These are phyloP conservation scores for Trichoderma simmonsii DNA, from an alignment of 2,329 filamentous ascomycete genomes.

Conservation along the genomic window DNA sequence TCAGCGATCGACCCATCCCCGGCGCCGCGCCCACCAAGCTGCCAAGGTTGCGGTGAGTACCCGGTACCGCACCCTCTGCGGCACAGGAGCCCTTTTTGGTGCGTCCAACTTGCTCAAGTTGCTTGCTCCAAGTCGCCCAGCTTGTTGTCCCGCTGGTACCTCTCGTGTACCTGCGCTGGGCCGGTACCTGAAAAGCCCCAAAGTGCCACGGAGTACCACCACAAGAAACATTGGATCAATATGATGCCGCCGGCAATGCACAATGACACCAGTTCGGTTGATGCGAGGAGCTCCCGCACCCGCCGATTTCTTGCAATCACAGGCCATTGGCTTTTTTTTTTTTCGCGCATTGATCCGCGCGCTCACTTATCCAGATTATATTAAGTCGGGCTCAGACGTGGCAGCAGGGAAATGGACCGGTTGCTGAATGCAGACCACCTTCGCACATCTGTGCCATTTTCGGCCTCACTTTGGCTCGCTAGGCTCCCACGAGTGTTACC, in stretches of 20 bases:
- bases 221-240: slow-evolving; percentile 1
- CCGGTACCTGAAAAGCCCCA: background rate
- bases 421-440: background rate
- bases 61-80: background rate
- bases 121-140: background rate
- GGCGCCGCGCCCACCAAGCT: background rate
- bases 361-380: background rate
- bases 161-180: background rate
- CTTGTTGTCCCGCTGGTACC: background rate
- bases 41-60: background rate
- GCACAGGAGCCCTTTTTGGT: background rate
- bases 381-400: background rate
- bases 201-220: background rate
- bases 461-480: slow-evolving; percentile 1
- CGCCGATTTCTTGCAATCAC: background rate
- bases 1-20: background rate
- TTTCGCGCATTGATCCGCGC: background rate
- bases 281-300: background rate
- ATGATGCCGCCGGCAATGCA: background rate
- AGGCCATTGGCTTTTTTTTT: background rate
- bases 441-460: slow-evolving; percentile 14
- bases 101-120: background rate
- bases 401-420: background rate
- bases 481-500: slow-evolving; percentile 3
- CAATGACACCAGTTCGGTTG: background rate